phyloP scores from a whole-genome alignment of 805 yeast genomes.

The Trichomonascus vanleenenianus region DNA sequence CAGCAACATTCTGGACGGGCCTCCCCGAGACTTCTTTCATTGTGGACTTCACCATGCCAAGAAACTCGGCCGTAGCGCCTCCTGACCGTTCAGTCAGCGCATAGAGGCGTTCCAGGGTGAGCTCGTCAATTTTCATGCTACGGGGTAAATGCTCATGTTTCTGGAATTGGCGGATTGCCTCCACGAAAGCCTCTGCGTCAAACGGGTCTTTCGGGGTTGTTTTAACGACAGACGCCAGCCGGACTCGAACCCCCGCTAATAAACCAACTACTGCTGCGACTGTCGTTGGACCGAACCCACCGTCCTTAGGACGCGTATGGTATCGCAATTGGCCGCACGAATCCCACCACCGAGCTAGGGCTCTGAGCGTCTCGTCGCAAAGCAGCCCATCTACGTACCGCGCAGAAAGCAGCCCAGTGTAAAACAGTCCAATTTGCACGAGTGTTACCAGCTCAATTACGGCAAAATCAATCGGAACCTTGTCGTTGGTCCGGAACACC shows the following conservation, averaged over 20 bases:
- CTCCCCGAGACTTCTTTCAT: constrained; percentile 54
- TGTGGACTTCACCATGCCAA: constrained; percentile 56
- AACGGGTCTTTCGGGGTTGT: constrained; percentile 79
- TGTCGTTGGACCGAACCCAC: constrained; percentile 54
- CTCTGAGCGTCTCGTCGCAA: constrained; percentile 68
- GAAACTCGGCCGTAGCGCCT: constrained; percentile 26
- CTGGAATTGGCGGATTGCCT: constrained; percentile 70
- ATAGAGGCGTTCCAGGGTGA: constrained; percentile 44
- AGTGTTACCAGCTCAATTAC: constrained; percentile 66
- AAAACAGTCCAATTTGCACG: constrained; percentile 68
- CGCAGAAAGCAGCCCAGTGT: constrained; percentile 66
- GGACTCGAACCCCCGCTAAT: constrained; percentile 55
- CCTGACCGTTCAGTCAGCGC: constrained; percentile 37
- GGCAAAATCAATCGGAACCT: constrained; percentile 54
- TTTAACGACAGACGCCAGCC: constrained; percentile 51
- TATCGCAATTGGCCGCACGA: constrained; percentile 43
- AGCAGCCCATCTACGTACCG: constrained; percentile 74
- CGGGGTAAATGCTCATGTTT: constrained; percentile 50
- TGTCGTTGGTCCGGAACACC: constrained; percentile 46
- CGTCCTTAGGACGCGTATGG: constrained; percentile 37
- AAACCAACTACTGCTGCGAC: constrained; percentile 78
- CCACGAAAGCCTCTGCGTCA: constrained; percentile 60
- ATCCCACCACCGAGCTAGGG: constrained; percentile 77
- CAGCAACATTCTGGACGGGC: constrained; percentile 26
- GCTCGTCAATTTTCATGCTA: constrained; percentile 47